Conservation (phyloP, 495 filamentous ascomycete species). For the Thermochaetoides thermophila region DNA sequence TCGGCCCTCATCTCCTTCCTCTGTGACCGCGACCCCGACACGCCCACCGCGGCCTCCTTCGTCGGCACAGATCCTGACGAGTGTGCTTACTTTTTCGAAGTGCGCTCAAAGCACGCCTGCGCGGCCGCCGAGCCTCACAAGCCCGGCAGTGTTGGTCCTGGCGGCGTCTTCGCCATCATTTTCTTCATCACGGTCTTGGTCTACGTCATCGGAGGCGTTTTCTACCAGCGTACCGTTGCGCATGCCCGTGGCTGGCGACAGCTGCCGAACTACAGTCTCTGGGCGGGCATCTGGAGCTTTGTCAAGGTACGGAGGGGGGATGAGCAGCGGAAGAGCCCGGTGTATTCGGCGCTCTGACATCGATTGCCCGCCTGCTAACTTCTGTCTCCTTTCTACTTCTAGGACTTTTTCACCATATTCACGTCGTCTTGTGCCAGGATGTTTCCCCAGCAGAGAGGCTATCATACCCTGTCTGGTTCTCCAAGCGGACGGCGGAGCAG, state of each 20-base stretch:
- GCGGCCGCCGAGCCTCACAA: conserved; percentile 44
- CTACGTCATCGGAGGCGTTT: conserved; percentile 82
- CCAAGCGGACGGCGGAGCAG: conserved; percentile 34
- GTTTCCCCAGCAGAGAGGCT: conserved; percentile 47
- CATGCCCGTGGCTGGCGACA: conserved; percentile 93
- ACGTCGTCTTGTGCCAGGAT: conserved; percentile 61
- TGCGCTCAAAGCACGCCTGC: conserved; percentile 77
- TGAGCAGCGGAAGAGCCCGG: too few species aligned
- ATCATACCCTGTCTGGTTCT: conserved; percentile 39
- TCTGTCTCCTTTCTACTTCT: conserved; percentile 4
- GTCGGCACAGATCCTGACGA: conserved; percentile 70
- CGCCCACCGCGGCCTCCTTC: conserved; percentile 54
- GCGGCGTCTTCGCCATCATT: conserved; percentile 87
- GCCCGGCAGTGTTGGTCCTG: conserved; percentile 59
- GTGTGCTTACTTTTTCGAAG: conserved; percentile 94
- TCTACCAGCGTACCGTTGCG: conserved; percentile 90
- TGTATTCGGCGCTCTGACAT: too few species aligned
- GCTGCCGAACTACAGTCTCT: conserved; percentile 83
- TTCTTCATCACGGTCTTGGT: conserved; percentile 68
- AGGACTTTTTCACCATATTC: conserved; percentile 74
- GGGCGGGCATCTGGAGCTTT: conserved; percentile 77
- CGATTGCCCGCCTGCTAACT: not conserved
- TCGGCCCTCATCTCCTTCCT: conserved; percentile 85
- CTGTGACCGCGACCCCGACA: conserved; percentile 63
- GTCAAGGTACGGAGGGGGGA: conserved; percentile 65